phyloP scores from a whole-genome alignment of 2,329 filamentous ascomycete species.

The Tricladium varicosporioides region DNA sequence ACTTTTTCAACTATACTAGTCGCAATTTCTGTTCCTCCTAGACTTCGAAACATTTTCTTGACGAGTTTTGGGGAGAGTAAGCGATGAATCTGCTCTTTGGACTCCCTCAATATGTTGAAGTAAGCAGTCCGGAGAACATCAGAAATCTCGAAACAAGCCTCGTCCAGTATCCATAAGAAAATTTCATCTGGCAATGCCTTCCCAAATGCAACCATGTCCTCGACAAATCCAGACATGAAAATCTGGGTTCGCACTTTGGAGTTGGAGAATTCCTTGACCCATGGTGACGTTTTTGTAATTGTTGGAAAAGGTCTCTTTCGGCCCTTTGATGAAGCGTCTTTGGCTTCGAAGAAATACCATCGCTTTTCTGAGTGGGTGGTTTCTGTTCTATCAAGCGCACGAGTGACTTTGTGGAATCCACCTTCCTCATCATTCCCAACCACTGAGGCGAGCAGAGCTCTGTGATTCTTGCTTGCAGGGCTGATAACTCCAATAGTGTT shows the following conservation, averaged over 20 bases:
- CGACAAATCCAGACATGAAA: constrained; percentile 61
- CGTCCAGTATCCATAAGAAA: constrained; percentile 63
- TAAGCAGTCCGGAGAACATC: constrained; percentile 60
- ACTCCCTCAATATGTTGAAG: constrained; percentile 47
- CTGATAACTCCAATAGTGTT: constrained; percentile 4
- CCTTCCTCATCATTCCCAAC: constrained; percentile 43
- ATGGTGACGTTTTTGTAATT: constrained; percentile 16
- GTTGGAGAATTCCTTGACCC: constrained; percentile 40
- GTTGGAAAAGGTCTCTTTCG: constrained; percentile 29
- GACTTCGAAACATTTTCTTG: constrained; percentile 51
- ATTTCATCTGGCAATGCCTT: constrained; percentile 59
- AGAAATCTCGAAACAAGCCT: constrained; percentile 55
- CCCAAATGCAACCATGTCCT: constrained; percentile 47
- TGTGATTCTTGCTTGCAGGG: constrained; percentile 24
- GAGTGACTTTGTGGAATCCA: constrained; percentile 44
- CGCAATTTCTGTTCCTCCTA: constrained; percentile 56
- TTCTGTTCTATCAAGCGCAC: constrained; percentile 60
- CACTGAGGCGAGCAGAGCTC: constrained; percentile 41
- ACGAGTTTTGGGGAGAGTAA: constrained; percentile 47
- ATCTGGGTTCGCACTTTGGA: constrained; percentile 53
- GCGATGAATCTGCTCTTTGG: constrained; percentile 20
- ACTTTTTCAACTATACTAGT: constrained; percentile 30
- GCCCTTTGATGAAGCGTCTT: not conserved
- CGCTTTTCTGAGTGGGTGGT: constrained; percentile 49
- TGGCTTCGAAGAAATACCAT: constrained; percentile 56